Evolutionary conservation across 225 moss, liverwort and hornwort genomes (phyloP), one percentile per base, ranked within the genome.

Genomic region (Physcomitrium patens): DNA sequence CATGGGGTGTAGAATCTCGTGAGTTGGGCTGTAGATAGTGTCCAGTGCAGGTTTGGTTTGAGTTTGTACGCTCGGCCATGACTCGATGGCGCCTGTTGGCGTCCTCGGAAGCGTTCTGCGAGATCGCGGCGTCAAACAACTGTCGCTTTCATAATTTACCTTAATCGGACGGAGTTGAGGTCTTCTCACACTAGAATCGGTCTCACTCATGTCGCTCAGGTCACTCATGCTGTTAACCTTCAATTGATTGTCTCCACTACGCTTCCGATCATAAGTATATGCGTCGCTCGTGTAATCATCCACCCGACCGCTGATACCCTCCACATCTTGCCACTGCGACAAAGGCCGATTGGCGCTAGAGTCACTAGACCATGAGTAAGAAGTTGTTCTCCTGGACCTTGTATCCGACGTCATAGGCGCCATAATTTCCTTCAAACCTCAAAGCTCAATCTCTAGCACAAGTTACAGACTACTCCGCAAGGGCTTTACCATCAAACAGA

Each of bases 1-100:
- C 83, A 86, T 83, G 73, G 86, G 86, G 66, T 86, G 86, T n/a
- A 86, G 59, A 70, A 86, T 83, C 69, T 86, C 86, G 76, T 83
- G 81, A 27, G 83, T 81, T 7, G 86, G 86, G 56, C 81, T 81
- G 58, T 75, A 83, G 26, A 86, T 81, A 50, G 86, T 81, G 19
- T 73, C 76, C 63, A 81, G 76, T 12, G 78, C 10, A 17, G 78
- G 63, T 5, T 49, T 43, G 37, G 50, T 11, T 10, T 73, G 52
- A 42, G 69, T 6, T 24, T 50, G 55, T 8, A 68, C 71, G 65
- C 72, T 83, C 1, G 82, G 80, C 79, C 82, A 79, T 1, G 77
- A 74, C 66, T 78, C 81, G 65, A 62, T 61, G 45, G 6, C 64
- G 28, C 68, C 65, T 13, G 86, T 27, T 50, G 76, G 2, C 46